phyloP scores from a whole-genome alignment of 2,329 filamentous ascomycete species.

The Stemphylium vesicarium region DNA sequence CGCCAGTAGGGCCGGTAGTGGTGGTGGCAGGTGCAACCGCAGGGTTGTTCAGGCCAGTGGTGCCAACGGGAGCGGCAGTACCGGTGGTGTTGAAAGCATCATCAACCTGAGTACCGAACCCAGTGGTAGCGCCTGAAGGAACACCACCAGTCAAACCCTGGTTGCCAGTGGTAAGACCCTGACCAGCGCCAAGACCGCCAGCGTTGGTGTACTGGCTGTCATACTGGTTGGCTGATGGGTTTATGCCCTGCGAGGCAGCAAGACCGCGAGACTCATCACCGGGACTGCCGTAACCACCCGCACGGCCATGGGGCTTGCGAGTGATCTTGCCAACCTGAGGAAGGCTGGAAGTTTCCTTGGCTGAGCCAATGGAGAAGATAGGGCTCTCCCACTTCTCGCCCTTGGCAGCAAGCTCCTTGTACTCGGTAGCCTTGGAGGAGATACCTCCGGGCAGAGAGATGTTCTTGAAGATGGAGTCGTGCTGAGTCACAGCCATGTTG shows the following conservation, averaged over 20 bases:
- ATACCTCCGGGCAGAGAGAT: constrained; percentile 87
- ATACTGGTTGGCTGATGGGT: constrained; percentile 21
- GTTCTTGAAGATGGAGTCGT: constrained; percentile 91
- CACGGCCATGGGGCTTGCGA: constrained; percentile 64
- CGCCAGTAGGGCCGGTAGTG: constrained; percentile 14
- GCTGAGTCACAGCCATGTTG: constrained; percentile 82
- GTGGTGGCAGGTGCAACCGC: constrained; percentile 7
- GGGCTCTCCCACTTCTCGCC: constrained; percentile 95
- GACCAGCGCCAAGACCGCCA: constrained; percentile 14
- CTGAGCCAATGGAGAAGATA: constrained; percentile 85
- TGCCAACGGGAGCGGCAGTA: constrained; percentile 12
- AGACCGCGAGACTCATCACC: constrained; percentile 25
- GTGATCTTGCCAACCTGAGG: constrained; percentile 63
- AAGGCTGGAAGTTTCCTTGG: constrained; percentile 73
- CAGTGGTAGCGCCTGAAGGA: constrained; percentile 20
- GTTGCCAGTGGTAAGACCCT: constrained; percentile 7
- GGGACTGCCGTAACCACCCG: constrained; percentile 39
- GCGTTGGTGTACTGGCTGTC: constrained; percentile 23
- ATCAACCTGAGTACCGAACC: constrained; percentile 55
- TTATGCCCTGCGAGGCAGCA: constrained; percentile 21
- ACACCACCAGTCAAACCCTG: constrained; percentile 19
- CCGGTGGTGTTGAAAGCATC: constrained; percentile 48
- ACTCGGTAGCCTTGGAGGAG: constrained; percentile 91
- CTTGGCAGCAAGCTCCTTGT: constrained; percentile 83
- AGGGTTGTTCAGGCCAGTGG: constrained; percentile 7